A percentile compares a stretch with the other conserved stretches of the same genome.
These are phyloP conservation scores for Pichia phayaonensis DNA, from an alignment of 805 yeast species.

Conservation along the genomic window DNA sequence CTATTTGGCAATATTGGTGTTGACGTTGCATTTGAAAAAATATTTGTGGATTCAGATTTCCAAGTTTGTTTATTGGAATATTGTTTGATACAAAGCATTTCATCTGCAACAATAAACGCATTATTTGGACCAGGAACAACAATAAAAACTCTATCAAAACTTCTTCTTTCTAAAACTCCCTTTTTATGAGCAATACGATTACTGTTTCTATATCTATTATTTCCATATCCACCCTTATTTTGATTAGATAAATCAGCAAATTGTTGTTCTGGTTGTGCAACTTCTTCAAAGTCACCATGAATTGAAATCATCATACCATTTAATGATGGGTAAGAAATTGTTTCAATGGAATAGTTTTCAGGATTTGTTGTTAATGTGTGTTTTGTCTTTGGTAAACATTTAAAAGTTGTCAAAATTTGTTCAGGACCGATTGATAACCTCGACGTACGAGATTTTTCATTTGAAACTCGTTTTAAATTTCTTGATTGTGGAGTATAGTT, in stretches of 20 bases:
- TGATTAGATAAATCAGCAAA: slow-evolving; percentile 6
- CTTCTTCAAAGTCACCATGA: slow-evolving; percentile 82
- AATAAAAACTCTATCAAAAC: slow-evolving; percentile 83
- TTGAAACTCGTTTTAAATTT: slow-evolving; percentile 59
- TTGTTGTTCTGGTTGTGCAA: slow-evolving; percentile 27
- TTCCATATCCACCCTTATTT: neutral
- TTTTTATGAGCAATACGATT: slow-evolving; percentile 10
- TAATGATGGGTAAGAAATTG: slow-evolving; percentile 61
- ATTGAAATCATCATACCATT: slow-evolving; percentile 70
- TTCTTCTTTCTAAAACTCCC: slow-evolving; percentile 46
- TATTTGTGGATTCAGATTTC: slow-evolving; percentile 20
- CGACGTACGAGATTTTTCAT: slow-evolving; percentile 44
- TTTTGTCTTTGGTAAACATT: slow-evolving; percentile 66
- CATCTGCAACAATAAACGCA: slow-evolving; percentile 78
- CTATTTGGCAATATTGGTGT: neutral
- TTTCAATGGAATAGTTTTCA: slow-evolving; percentile 64
- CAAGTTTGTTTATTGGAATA: slow-evolving; percentile 51
- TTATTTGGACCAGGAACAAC: slow-evolving; percentile 64
- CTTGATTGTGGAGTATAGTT: slow-evolving; percentile 68
- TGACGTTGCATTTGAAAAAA: slow-evolving; percentile 7
- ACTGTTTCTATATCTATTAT: slow-evolving; percentile 16
- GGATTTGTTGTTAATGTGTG: slow-evolving; percentile 65
- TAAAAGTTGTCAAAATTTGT: slow-evolving; percentile 52
- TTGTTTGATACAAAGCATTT: slow-evolving; percentile 62
- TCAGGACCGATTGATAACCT: slow-evolving; percentile 66